Percentiles rank a stretch among this genome's conserved stretches.
Evolutionary conservation across 345 rosid species (phyloP).

Genomic region (Euphorbia lathyris): DNA sequence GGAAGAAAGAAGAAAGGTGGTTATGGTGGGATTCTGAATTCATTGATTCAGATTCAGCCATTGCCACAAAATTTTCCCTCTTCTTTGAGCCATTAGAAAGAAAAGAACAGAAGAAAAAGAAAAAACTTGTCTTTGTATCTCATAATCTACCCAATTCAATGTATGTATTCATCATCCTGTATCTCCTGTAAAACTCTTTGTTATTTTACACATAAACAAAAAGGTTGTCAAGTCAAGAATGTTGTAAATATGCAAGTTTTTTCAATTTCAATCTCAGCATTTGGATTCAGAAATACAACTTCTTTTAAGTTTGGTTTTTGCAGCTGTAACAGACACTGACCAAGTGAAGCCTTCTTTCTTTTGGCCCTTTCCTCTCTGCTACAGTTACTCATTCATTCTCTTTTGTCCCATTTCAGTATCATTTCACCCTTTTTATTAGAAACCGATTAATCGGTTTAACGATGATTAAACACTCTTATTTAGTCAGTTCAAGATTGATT

Average conservation of each 20-base stretch:
- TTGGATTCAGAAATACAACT: too few species aligned
- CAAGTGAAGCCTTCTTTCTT: constrained; percentile 17
- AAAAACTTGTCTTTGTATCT: constrained; percentile 22
- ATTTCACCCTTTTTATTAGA: neutral
- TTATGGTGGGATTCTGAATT: constrained; percentile 12
- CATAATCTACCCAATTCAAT: constrained; percentile 29
- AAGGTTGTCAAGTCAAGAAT: constrained; percentile 27
- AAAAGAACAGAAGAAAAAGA: constrained; percentile 6
- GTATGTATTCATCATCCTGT: constrained; percentile 33
- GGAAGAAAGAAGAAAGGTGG: constrained; percentile 15
- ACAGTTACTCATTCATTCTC: constrained; percentile 9
- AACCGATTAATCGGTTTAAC: too few species aligned
- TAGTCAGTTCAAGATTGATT: too few species aligned
- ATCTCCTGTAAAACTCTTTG: constrained; percentile 25
- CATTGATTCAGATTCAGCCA: constrained; percentile 15
- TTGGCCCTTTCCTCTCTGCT: constrained; percentile 16
- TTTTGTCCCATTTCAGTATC: constrained; percentile 9
- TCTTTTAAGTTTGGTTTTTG: too few species aligned
- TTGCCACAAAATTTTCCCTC: constrained; percentile 31
- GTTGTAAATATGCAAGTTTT: constrained; percentile 36
- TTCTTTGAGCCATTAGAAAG: constrained; percentile 20
- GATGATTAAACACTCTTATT: too few species aligned
- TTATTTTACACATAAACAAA: constrained; percentile 38
- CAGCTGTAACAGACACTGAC: constrained; percentile 29
- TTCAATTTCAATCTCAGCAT: constrained; percentile 1